Base-by-base conservation (phyloP, 495 filamentous ascomycete species). In the Emericellopsis terricola region DNA sequence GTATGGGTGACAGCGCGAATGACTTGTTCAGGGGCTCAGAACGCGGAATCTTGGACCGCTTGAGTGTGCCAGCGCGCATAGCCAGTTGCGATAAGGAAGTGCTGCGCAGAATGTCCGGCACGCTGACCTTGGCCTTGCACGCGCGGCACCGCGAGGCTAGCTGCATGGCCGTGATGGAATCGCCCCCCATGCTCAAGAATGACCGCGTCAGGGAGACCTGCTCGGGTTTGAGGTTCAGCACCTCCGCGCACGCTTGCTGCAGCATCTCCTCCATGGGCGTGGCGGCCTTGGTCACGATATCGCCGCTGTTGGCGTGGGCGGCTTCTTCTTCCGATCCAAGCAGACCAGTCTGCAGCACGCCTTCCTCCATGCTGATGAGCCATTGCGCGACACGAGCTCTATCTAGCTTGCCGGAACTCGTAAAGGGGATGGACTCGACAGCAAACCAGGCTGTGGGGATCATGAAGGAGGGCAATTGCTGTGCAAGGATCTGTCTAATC, bases 1-100 rank as follows among this genome's bases (percentile, higher is more conserved):
- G 78, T 49, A 83, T 79, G 0, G 79, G 79, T 0, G 76, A 73
- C 6, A 85, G 60, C 4, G 65, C 63, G 41, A 82, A 85, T 4
- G 29, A 16, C 2, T 16, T n/a, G n/a, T n/a, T n/a, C n/a, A n/a
- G n/a, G n/a, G n/a, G n/a, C 23, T 26, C 6, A 26, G 23, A 11
- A 26, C 23, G 11, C 6, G 6, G 11, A 26, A 6, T 11, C 23
- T 11, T 26, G 23, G n/a, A n/a, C n/a, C n/a, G n/a, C n/a, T 26
- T 26, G 6, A 26, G 11, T 26, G 23, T 26, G 23, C 6, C 11
- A 11, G 11, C 6, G 23, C 23, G 23, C 11, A 26, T 6, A 26
- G 23, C 6, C 23, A 26, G 11, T 6, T 26, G 6, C 23, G 6
- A 6, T 26, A 11, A 26, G 23, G 11, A 11, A 26, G 6, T 11